Conservation (phyloP, 352 stramenopile genomes). For the Globisporangium ultimum region DNA sequence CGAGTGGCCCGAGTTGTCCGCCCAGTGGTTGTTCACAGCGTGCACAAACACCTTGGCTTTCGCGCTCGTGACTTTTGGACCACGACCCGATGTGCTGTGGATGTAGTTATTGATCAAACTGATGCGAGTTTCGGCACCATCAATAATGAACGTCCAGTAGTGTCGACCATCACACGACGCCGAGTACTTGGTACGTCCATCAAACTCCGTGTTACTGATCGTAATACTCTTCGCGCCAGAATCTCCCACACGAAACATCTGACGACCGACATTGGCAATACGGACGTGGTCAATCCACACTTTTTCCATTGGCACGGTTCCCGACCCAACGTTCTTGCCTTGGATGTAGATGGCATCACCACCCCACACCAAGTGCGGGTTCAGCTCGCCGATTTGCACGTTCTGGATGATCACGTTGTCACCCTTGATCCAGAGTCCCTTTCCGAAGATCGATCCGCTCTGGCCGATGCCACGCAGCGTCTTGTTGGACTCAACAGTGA, state of each 20-base stretch:
- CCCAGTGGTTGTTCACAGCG: conserved; percentile 45
- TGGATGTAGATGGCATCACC: no score
- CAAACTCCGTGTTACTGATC: conserved; percentile 55
- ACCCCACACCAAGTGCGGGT: conserved; percentile 13
- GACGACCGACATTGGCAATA: conserved; percentile 25
- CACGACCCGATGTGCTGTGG: conserved; percentile 34
- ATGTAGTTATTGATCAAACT: conserved; percentile 38
- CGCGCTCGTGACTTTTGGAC: conserved; percentile 25
- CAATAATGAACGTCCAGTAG: conserved; percentile 44
- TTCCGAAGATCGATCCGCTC: conserved; percentile 33
- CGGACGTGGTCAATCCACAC: conserved; percentile 56
- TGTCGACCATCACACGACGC: conserved; percentile 44
- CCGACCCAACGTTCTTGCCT: no score
- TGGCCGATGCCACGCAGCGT: conserved; percentile 36
- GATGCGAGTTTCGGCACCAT: conserved; percentile 21
- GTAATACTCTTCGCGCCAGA: conserved; percentile 31
- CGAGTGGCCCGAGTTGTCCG: conserved; percentile 33
- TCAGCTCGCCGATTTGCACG: conserved; percentile 52
- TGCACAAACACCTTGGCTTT: conserved; percentile 18
- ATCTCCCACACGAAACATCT: conserved; percentile 24
- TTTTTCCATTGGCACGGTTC: conserved; percentile 16
- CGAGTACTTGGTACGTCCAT: conserved; percentile 39
- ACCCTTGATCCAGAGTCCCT: conserved; percentile 30
- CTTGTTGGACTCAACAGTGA: conserved; percentile 33
- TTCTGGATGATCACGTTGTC: conserved; percentile 59